A percentile compares a stretch with the other conserved stretches of the same genome.
Conservation (phyloP, 148 eudicot species). For the Fagopyrum homotropicum region DNA sequence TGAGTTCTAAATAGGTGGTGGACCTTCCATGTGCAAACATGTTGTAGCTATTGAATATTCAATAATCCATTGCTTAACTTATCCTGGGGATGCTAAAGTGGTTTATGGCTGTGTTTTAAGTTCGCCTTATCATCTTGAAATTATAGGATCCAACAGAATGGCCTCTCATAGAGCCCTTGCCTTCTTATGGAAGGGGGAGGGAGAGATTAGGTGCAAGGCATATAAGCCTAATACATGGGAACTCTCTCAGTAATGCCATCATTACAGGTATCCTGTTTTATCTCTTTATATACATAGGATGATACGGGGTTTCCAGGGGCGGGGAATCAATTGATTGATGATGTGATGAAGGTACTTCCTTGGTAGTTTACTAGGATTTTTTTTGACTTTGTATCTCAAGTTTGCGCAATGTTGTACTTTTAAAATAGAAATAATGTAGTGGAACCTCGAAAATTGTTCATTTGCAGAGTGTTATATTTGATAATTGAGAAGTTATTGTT, state of each 20-base stretch:
- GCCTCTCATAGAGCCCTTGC: conserved; percentile 90
- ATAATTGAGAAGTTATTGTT: background rate
- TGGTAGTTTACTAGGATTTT: background rate
- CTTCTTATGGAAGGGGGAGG: conserved; percentile 98
- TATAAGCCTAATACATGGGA: conserved; percentile 93
- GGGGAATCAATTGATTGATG: background rate
- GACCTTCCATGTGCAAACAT: background rate
- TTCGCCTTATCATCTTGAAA: conserved; percentile 20
- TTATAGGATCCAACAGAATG: conserved; percentile 84
- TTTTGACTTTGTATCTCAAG: background rate
- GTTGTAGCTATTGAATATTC: background rate
- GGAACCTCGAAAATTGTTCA: background rate
- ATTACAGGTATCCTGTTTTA: conserved; percentile 60
- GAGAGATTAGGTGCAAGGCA: conserved; percentile 89
- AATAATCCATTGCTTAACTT: background rate
- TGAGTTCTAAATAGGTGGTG: background rate
- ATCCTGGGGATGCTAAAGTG: background rate
- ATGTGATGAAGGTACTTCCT: background rate
- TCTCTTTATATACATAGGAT: background rate
- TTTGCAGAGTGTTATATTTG: background rate
- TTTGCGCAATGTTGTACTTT: background rate
- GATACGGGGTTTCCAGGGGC: background rate
- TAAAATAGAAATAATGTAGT: background rate
- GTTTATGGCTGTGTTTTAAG: conserved; percentile 15
- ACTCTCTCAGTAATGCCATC: conserved; percentile 62